Conservation (phyloP, 2,329 filamentous ascomycete genomes). For the Cladophialophora psammophila region DNA sequence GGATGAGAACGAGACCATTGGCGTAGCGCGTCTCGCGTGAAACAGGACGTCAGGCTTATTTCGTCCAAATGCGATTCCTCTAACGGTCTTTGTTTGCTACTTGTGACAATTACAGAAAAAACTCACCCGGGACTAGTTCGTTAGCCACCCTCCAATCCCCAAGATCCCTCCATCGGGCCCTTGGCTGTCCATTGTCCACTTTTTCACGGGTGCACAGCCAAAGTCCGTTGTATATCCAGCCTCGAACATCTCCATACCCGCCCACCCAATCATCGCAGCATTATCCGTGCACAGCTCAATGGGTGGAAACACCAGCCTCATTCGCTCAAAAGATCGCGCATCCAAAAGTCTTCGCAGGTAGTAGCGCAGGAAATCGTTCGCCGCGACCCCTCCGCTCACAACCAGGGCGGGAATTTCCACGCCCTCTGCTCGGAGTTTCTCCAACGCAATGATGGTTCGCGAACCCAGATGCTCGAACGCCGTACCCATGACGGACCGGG, state of each 20-base stretch:
- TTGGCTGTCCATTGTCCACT: constrained; percentile 75
- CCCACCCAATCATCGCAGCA: constrained; percentile 96
- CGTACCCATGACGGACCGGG: constrained; percentile 75
- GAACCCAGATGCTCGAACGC: constrained; percentile 87
- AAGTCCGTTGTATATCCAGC: constrained; percentile 73
- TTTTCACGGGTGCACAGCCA: constrained; percentile 65
- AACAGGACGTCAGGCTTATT: background rate
- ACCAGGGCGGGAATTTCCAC: constrained; percentile 69
- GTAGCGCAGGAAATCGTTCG: constrained; percentile 78
- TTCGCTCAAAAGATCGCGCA: constrained; percentile 67
- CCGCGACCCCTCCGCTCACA: constrained; percentile 88
- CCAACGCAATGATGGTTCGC: constrained; percentile 74
- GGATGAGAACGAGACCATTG: background rate
- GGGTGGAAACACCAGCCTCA: constrained; percentile 77
- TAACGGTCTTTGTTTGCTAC: background rate
- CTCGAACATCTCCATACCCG: constrained; percentile 89
- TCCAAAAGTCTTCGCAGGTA: constrained; percentile 69
- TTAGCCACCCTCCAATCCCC: constrained; percentile 62
- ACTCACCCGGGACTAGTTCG: background rate
- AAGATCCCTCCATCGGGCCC: constrained; percentile 71
- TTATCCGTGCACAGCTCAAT: constrained; percentile 86
- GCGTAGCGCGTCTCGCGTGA: background rate
- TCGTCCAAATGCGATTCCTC: constrained; percentile 27
- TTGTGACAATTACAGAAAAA: background rate
- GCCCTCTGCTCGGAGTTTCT: constrained; percentile 45